Percentiles rank a stretch among this genome's conserved stretches.
These are phyloP conservation scores for Neltuma alba DNA, from an alignment of 306 rosid genomes.

Conservation along the genomic window DNA sequence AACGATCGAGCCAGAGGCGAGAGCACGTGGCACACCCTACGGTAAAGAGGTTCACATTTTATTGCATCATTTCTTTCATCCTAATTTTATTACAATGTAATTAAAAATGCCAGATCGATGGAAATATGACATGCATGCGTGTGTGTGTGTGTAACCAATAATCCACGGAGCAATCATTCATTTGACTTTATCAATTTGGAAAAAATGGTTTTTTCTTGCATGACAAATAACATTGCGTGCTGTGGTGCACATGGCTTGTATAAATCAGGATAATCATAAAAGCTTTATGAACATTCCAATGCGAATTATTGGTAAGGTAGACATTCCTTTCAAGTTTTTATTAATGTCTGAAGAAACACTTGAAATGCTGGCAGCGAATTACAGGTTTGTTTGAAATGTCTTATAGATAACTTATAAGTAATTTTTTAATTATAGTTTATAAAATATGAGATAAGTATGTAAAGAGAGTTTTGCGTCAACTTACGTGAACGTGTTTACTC, in stretches of 20 bases:
- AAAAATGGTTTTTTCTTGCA: neutral
- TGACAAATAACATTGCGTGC: slow-evolving; percentile 4
- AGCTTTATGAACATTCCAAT: neutral
- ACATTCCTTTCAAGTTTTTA: neutral
- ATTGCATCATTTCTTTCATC: neutral
- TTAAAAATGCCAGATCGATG: neutral
- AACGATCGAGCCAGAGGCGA: neutral
- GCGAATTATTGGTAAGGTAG: neutral
- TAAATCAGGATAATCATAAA: neutral
- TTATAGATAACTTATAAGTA: no score
- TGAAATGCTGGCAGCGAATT: neutral
- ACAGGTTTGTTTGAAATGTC: no score
- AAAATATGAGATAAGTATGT: no score
- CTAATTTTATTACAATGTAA: neutral
- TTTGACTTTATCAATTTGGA: neutral
- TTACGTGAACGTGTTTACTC: no score
- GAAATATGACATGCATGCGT: neutral
- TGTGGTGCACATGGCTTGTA: neutral
- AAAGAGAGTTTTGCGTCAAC: no score
- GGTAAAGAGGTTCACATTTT: neutral
- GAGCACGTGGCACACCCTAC: neutral
- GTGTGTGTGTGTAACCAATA: neutral
- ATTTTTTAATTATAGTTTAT: no score
- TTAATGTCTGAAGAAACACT: neutral
- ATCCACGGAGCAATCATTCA: neutral